phyloP scores from a whole-genome alignment of 1,284 basidiomycete genomes.

The Sporisorium exsertum region DNA sequence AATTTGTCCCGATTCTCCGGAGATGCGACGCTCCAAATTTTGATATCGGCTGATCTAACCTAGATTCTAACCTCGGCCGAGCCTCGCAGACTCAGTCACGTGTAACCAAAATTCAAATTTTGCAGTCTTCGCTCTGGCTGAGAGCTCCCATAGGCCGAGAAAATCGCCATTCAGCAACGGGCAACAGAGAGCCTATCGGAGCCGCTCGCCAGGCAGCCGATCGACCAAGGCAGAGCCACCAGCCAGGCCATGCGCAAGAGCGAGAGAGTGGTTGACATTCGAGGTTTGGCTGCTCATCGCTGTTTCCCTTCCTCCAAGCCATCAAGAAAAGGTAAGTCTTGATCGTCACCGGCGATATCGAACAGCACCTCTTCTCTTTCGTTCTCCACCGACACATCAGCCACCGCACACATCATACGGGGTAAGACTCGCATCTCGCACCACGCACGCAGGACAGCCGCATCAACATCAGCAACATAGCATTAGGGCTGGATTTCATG shows the following conservation, averaged over 20 bases:
- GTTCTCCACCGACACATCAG: slow-evolving; percentile 2
- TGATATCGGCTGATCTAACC: no score
- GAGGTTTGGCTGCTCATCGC: slow-evolving; percentile 24
- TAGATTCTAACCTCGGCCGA: no score
- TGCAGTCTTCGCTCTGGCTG: neutral
- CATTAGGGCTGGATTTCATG: neutral
- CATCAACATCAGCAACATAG: slow-evolving; percentile 4
- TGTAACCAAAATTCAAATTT: neutral
- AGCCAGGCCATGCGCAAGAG: slow-evolving; percentile 1
- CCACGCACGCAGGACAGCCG: neutral
- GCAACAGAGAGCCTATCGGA: neutral
- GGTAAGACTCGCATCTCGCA: slow-evolving; percentile 13
- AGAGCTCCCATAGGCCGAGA: neutral
- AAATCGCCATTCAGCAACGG: neutral
- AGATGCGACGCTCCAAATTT: no score
- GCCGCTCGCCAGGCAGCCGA: slow-evolving; percentile 5
- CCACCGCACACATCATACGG: slow-evolving; percentile 8
- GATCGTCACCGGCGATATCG: slow-evolving; percentile 14
- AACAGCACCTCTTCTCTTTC: slow-evolving; percentile 8
- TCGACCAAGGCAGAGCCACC: neutral
- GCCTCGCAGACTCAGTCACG: neutral
- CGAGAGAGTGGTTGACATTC: slow-evolving; percentile 26
- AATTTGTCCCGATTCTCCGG: no score
- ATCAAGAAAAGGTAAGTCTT: slow-evolving; percentile 57
- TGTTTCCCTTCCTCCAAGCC: slow-evolving; percentile 46